These are phyloP conservation scores for Salvia sclarea DNA, from an alignment of 305 asterid genomes.

Conservation along the genomic window DNA sequence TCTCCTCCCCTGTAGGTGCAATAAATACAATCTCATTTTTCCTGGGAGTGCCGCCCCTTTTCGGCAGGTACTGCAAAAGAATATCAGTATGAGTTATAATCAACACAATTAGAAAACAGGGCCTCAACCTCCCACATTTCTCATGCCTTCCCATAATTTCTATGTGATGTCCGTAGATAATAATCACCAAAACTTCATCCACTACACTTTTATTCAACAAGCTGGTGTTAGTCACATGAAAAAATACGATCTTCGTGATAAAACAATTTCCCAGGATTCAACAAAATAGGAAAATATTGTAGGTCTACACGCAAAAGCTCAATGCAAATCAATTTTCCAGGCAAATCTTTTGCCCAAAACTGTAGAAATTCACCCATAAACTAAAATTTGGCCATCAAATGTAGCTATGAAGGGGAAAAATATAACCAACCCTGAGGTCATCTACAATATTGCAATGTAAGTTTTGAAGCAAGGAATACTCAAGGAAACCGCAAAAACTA, in stretches of 20 bases:
- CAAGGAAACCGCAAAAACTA: too few species aligned
- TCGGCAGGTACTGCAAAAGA: constrained; percentile 55
- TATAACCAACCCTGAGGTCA: too few species aligned
- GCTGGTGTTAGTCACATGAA: neutral
- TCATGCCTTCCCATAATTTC: too few species aligned
- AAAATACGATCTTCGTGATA: neutral
- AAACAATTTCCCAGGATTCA: neutral
- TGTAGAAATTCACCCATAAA: neutral
- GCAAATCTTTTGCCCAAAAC: neutral
- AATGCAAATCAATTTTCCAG: neutral
- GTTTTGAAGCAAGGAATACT: too few species aligned
- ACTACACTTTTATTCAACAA: neutral
- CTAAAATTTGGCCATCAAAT: neutral
- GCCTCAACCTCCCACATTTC: neutral
- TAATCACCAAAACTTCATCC: neutral
- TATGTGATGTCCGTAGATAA: neutral
- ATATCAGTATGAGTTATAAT: neutral
- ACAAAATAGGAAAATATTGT: neutral
- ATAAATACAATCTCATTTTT: constrained; percentile 72
- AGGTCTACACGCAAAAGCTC: neutral
- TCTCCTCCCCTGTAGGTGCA: constrained; percentile 89
- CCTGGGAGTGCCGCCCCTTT: constrained; percentile 58
- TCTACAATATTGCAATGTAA: too few species aligned
- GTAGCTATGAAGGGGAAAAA: too few species aligned
- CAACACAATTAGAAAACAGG: neutral